Percentiles rank a stretch among this genome's conserved stretches.
Evolutionary conservation across 371 early-diverging fungal genomes (phyloP).

Genomic region (Rhizomucor miehei): DNA sequence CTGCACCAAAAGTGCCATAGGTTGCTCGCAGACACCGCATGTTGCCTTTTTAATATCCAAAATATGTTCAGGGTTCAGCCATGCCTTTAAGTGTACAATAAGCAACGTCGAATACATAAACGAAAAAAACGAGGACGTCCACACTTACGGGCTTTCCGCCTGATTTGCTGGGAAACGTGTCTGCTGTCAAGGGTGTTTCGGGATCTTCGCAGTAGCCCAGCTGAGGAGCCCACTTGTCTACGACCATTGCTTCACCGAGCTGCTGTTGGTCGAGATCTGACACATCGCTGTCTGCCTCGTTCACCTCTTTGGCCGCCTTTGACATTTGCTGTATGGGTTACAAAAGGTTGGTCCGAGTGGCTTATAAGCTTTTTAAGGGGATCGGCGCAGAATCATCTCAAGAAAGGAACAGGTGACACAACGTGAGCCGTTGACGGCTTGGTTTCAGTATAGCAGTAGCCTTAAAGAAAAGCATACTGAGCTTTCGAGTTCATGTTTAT

Average conservation of each 20-base stretch:
- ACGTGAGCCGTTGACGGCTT: too few species aligned
- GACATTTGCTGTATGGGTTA: too few species aligned
- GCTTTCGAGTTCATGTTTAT: too few species aligned
- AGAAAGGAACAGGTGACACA: too few species aligned
- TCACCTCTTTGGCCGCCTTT: not conserved
- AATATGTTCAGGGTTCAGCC: conserved; percentile 80
- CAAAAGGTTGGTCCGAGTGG: too few species aligned
- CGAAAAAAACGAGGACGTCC: not conserved
- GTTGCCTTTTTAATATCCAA: conserved; percentile 56
- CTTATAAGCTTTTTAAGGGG: too few species aligned
- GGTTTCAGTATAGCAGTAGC: too few species aligned
- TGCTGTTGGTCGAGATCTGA: conserved; percentile 33
- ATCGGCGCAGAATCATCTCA: too few species aligned
- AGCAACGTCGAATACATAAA: not conserved
- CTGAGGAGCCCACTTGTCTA: conserved; percentile 49
- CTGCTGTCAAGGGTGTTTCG: conserved; percentile 57
- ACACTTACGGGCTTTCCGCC: conserved; percentile 86
- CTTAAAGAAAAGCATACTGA: too few species aligned
- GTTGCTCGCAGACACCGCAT: conserved; percentile 80
- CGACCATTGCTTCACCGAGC: conserved; percentile 21
- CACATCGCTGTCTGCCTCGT: conserved; percentile 31
- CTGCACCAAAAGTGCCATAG: conserved; percentile 85
- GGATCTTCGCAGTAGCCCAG: conserved; percentile 79
- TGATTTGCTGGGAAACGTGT: conserved; percentile 81
- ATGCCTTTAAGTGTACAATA: conserved; percentile 50